These are phyloP conservation scores for Coleophoma eucalyptorum DNA, from an alignment of 2,329 filamentous ascomycete species.

Conservation along the genomic window DNA sequence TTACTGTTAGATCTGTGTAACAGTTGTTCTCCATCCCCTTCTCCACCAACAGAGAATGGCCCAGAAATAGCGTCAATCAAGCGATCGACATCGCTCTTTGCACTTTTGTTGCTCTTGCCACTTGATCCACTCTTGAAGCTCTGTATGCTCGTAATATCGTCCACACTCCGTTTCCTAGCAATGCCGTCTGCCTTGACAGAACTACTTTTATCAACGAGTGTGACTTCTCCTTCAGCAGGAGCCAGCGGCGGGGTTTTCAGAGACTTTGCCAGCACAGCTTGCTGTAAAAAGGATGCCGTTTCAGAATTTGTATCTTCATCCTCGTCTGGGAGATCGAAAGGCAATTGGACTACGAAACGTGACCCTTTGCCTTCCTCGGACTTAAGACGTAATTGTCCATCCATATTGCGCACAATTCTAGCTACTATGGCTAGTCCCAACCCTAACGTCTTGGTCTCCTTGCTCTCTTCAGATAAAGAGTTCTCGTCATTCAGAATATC, in stretches of 20 bases:
- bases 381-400: conserved; percentile 79
- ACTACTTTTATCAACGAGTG: conserved; percentile 51
- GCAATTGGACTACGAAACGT: conserved; percentile 75
- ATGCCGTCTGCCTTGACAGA: conserved; percentile 10
- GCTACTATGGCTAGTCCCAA: conserved; percentile 87
- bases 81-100: conserved; percentile 61
- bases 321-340: conserved; percentile 61
- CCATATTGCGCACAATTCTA: conserved; percentile 83
- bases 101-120: conserved; percentile 34
- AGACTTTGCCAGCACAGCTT: neutral
- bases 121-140: conserved; percentile 23
- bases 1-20: conserved; percentile 15
- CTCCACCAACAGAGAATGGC: conserved; percentile 41
- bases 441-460: conserved; percentile 56
- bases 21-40: conserved; percentile 21
- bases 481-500: conserved; percentile 13
- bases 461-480: conserved; percentile 11
- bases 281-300: conserved; percentile 18
- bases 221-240: conserved; percentile 49
- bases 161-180: conserved; percentile 13
- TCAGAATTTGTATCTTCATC: conserved; percentile 24
- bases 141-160: conserved; percentile 18
- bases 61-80: conserved; percentile 70
- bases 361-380: conserved; percentile 81
- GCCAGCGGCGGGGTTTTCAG: conserved; percentile 9